Conservation (phyloP, 768 basidiomycete genomes). For the Leccinum obscurum region DNA sequence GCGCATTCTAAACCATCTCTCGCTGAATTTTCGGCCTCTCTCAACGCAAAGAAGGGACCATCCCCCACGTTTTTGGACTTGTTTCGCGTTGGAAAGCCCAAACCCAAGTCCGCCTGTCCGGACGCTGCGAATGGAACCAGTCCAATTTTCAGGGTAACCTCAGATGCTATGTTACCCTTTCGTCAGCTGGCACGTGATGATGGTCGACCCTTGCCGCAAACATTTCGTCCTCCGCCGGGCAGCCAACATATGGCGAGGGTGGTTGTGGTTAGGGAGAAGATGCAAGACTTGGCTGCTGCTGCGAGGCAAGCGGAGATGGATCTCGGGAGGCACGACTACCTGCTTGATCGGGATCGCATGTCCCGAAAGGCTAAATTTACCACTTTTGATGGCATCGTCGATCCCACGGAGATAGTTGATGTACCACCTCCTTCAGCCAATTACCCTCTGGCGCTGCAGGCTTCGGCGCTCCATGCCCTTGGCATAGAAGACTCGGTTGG, state of each 20-base stretch:
- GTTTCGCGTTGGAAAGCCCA: constrained; percentile 67
- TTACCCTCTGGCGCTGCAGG: constrained; percentile 74
- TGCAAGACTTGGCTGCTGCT: constrained; percentile 67
- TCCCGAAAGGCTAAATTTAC: constrained; percentile 40
- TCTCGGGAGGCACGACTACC: constrained; percentile 54
- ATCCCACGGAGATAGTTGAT: constrained; percentile 84
- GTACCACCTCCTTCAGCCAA: constrained; percentile 66
- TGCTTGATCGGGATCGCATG: constrained; percentile 44
- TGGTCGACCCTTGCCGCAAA: constrained; percentile 40
- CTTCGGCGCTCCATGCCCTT: constrained; percentile 70
- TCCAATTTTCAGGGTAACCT: constrained; percentile 62
- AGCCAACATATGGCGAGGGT: constrained; percentile 57
- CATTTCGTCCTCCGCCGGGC: constrained; percentile 31
- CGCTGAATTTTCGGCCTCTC: constrained; percentile 53
- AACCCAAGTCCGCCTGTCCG: constrained; percentile 61
- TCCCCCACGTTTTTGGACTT: constrained; percentile 62
- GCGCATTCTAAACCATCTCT: constrained; percentile 81
- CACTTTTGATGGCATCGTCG: constrained; percentile 61
- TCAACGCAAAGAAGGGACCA: constrained; percentile 44
- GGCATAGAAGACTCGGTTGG: constrained; percentile 75
- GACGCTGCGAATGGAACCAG: constrained; percentile 37
- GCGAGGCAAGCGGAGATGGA: constrained; percentile 78
- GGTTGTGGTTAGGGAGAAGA: constrained; percentile 81
- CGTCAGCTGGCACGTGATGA: constrained; percentile 40
- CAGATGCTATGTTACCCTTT: constrained; percentile 58